phyloP scores from a whole-genome alignment of 306 rosid genomes.

The Rosa multiflora region DNA sequence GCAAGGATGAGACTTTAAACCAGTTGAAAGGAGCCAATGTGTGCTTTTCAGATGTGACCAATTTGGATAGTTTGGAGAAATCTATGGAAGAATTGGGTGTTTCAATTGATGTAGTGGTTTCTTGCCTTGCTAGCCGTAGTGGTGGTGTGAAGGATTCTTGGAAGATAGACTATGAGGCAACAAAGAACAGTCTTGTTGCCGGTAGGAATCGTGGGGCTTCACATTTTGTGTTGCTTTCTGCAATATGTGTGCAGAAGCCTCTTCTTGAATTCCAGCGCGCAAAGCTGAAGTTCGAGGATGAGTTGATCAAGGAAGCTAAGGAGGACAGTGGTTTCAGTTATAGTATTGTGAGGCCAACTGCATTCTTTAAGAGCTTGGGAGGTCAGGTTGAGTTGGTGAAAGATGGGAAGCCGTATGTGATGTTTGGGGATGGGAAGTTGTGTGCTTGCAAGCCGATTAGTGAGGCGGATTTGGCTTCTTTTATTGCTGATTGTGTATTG shows the following conservation, averaged over 20 bases:
- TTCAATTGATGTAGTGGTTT: slow-evolving; percentile 79
- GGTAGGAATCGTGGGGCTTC: slow-evolving; percentile 82
- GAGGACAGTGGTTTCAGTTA: slow-evolving; percentile 61
- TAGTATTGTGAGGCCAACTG: slow-evolving; percentile 93
- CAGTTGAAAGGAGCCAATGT: slow-evolving; percentile 74
- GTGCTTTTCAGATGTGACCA: slow-evolving; percentile 80
- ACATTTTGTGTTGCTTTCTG: slow-evolving; percentile 91
- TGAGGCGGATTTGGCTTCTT: slow-evolving; percentile 85
- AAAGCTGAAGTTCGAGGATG: slow-evolving; percentile 85
- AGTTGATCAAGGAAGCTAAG: slow-evolving; percentile 58
- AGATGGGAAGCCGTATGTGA: slow-evolving; percentile 97
- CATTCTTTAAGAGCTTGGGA: slow-evolving; percentile 94
- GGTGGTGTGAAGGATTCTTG: slow-evolving; percentile 97
- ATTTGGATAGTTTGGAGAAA: slow-evolving; percentile 58
- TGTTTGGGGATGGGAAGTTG: slow-evolving; percentile 97
- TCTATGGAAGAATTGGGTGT: slow-evolving; percentile 47
- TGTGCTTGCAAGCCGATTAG: slow-evolving; percentile 97
- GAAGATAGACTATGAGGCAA: slow-evolving; percentile 96
- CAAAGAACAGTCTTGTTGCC: slow-evolving; percentile 78
- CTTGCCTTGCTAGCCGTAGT: slow-evolving; percentile 89
- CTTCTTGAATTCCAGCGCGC: slow-evolving; percentile 95
- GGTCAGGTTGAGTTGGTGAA: slow-evolving; percentile 98
- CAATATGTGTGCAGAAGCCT: slow-evolving; percentile 95
- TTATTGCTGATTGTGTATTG: slow-evolving; percentile 78
- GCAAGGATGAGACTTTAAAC: slow-evolving; percentile 53